Percentiles rank a stretch among this genome's conserved stretches.
These are phyloP conservation scores for Grosmannia penicillata DNA, from an alignment of 2,329 filamentous ascomycete genomes.

Conservation along the genomic window DNA sequence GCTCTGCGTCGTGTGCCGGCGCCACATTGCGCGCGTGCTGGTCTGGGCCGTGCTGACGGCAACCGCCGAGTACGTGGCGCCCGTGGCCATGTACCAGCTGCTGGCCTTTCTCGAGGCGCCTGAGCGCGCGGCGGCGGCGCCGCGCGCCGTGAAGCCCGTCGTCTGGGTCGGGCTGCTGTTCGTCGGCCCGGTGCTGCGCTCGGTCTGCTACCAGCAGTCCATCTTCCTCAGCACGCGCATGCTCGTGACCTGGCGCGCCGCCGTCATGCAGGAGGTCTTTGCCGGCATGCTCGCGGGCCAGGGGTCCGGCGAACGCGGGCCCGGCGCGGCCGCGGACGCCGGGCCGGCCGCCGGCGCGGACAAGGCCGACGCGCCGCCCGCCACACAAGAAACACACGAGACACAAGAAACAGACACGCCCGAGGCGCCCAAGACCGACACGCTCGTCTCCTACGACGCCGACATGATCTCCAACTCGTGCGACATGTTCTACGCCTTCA, in stretches of 20 bases:
- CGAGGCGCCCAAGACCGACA: not conserved
- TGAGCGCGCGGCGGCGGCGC: not conserved
- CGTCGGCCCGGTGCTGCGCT: constrained; percentile 17
- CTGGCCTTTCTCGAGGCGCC: constrained; percentile 8
- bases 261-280: constrained; percentile 20
- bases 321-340: too few species aligned
- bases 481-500: constrained; percentile 17
- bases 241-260: constrained; percentile 16
- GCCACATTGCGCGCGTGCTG: constrained; percentile 10
- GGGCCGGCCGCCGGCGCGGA: too few species aligned
- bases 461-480: constrained; percentile 18
- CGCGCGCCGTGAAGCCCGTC: constrained; percentile 9
- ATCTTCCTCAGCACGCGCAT: constrained; percentile 19
- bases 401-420: too few species aligned
- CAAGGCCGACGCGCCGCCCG: too few species aligned
- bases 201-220: constrained; percentile 18
- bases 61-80: constrained; percentile 9
- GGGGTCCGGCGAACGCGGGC: not conserved
- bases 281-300: constrained; percentile 6
- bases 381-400: too few species aligned
- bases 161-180: constrained; percentile 19
- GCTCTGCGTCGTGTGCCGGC: constrained; percentile 13
- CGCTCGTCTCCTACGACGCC: constrained; percentile 20
- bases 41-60: constrained; percentile 12
- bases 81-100: constrained; percentile 9